Conservation (phyloP, 2,329 filamentous ascomycete species). For the Botrytis sinoallii region DNA sequence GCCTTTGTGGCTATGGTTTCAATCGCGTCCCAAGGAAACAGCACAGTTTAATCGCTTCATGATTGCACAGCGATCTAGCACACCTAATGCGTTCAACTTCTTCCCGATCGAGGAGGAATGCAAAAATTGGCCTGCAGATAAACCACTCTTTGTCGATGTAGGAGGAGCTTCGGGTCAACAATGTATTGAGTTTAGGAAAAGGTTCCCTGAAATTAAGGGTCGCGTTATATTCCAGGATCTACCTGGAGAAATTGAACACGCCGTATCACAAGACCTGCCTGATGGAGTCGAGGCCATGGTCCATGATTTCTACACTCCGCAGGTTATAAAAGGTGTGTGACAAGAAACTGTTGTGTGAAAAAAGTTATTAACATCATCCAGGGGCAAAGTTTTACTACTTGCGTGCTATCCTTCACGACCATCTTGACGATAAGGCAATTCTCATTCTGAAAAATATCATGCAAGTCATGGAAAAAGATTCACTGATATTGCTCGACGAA, state of each 20-base stretch:
- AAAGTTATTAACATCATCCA: neutral
- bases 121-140: slow-evolving; percentile 31
- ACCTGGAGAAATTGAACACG: slow-evolving; percentile 24
- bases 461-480: slow-evolving; percentile 39
- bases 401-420: slow-evolving; percentile 42
- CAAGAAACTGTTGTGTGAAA: too few species aligned
- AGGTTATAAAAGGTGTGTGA: slow-evolving; percentile 30
- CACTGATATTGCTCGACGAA: slow-evolving; percentile 44
- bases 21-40: neutral
- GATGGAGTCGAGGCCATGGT: slow-evolving; percentile 35
- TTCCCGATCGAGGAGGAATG: slow-evolving; percentile 15
- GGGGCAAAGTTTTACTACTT: slow-evolving; percentile 39
- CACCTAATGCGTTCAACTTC: neutral
- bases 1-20: slow-evolving; percentile 16
- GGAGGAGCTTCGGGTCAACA: neutral
- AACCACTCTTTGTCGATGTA: slow-evolving; percentile 10
- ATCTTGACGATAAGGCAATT: slow-evolving; percentile 37
- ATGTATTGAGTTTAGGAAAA: neutral
- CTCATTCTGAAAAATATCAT: slow-evolving; percentile 39
- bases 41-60: slow-evolving; percentile 19
- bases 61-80: slow-evolving; percentile 12
- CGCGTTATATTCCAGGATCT: slow-evolving; percentile 43
- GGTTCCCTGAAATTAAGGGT: slow-evolving; percentile 12
- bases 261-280: slow-evolving; percentile 25
- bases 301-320: slow-evolving; percentile 34